Evolutionary conservation across 345 rosid genomes (phyloP), one percentile per base, ranked within the genome.

Genomic region (Erysimum cheiranthoides): DNA sequence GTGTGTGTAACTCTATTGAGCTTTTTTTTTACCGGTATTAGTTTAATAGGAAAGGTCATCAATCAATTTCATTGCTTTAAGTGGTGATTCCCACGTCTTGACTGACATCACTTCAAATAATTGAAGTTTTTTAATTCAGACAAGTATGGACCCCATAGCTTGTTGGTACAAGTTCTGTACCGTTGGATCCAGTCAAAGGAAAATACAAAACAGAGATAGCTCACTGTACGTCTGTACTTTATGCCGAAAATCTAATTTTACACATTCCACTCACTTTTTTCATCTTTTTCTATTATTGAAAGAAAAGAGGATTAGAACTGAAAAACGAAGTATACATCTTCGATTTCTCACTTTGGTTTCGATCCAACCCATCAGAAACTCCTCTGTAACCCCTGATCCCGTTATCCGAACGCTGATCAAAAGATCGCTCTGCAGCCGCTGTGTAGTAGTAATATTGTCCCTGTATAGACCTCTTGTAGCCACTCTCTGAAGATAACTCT

Each of bases 371-470:
- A 16, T 63, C 50, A 14, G 64, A 42, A 50, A 60, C 46, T 61
- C 68, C 66, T 35, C 52, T 14, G 39, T 74, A 56, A 66, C 76
- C 83, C 31, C 57, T 61, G 78, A 66, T 74, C 60, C 86, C 82
- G 17, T 38, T 73, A 57, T 84, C 85, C 1, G 81, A 69, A 54
- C 82, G 79, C 50, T 77, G 84, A 61, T 80, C 78, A 52, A 78
- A 78, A 0, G 81, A 78, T 27, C 70, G 65, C 9, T 78, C 81
- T 36, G 78, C 70, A 52, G 81, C 78, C 0, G 74, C 45, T 21
- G 67, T 57, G 70, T 73, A 78, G 70, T 73, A 78, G 46, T 73
- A 73, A 21, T 78, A 73, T 12, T 74, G 79, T 36, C 88, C 94
- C 52, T 83, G 90, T 21, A 59, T 47, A 21, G 82, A 80, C 43